Evolutionary conservation across 139 green algal genomes (phyloP), one percentile per base, ranked within the genome.

Genomic region (Volvox reticuliferus): DNA sequence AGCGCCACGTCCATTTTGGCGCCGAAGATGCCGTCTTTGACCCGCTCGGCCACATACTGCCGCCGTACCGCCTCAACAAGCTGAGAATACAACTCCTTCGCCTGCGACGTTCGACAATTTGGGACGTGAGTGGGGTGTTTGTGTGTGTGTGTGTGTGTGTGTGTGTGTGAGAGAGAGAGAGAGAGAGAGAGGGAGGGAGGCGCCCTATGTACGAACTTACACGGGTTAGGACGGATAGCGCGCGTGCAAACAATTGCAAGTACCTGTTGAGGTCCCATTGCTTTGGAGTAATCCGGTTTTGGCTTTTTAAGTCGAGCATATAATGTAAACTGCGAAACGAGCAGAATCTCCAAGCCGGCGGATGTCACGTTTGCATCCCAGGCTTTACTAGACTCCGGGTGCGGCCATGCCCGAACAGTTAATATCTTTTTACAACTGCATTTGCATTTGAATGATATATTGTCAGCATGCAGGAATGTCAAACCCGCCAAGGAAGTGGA

Each of bases 21-120:
- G 24, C 92, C 92, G 78, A 94, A 94, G 1, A 94, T 55, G 22
- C 92, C 92, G 89, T 94, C 92, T 55, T 94, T 92, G 36, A 94
- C 89, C 12, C 83, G 82, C 0, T 89, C 89, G n/a, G 75, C 14
- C n/a, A 33, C 22, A 78, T 94, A 94, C 68, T 89, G 85, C 18
- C 35, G 37, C 63, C 78, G 77, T 30, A 93, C 82, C 19, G 55
- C 55, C n/a, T 83, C 63, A 68, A 94, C 84, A 71, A 94, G 89
- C 36, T 82, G 30, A 6, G 81, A 37, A 55, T 94, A 94, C 5
- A 92, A 55, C 2, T 92, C 90, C 17, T 69, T 69, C 0, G 92
- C 92, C 87, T 93, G 80, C 2, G 30, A 17, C 14, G 1, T 0
- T 79, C 9, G 67, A 75, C 44, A 55, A 55, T 55, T 55, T 5